Base-by-base conservation (phyloP, 2,329 filamentous ascomycete genomes). In the Colletotrichum spinosum region DNA sequence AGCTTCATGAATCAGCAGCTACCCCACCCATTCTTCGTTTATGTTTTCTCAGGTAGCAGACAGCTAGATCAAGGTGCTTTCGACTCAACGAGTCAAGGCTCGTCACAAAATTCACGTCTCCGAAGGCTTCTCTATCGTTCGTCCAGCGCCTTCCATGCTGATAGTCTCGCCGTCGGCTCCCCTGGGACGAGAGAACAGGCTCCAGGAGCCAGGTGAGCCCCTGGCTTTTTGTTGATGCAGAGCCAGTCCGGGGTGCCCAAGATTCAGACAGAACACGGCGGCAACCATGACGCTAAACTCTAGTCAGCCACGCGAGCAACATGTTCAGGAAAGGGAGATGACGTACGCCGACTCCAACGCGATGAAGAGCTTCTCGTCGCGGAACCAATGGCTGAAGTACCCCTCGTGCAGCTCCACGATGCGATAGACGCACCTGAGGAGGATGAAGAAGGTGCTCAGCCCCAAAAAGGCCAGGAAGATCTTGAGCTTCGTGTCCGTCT, bases 331-430 rank as follows among this genome's bases (percentile, higher is more conserved):
- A 38, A 8, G 35, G 34, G 8, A n/a, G 7, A 34, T 7, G 12
- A 69, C 72, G 67, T 50, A 73, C 72, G 68, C 62, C 50, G 78
- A 79, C 71, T 84, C 82, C 3, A 84, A 67, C 0, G 69, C 77
- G 52, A 84, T 81, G 61, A 84, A 84, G 1, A 79, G 68, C 0
- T 70, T 70, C 68, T 84, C 72, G 45, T 83, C 73, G 42, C 72
- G 73, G 55, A 86, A 83, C 64, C 88, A 72, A 13, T 78, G 72
- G 1, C 84, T 85, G 6, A 68, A 71, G 77, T 86, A 90, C 2
- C 87, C 87, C 37, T 85, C 79, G 49, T 80, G 81, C 61, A 90
- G 72, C 76, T 90, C 88, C 0, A 82, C 83, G 37, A 88, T 84
- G 49, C 88, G 82, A 70, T 87, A 90, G 35, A 84, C 80, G 53